These are phyloP conservation scores for Kitagawia praeruptora DNA, from an alignment of 129 eudicot genomes.

Conservation along the genomic window DNA sequence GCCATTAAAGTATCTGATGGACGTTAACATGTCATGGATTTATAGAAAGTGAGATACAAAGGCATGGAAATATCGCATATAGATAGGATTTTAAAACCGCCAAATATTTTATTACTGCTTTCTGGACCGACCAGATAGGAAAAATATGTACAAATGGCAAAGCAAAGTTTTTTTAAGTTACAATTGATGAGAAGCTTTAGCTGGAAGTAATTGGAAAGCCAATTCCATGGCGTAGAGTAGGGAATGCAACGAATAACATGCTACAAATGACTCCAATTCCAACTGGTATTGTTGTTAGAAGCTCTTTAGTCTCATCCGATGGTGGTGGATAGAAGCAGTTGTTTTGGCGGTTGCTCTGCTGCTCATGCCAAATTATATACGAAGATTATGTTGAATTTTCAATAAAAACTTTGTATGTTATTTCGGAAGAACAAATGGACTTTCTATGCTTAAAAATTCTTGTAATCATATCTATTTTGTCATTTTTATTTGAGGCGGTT, in stretches of 20 bases:
- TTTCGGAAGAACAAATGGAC: no score
- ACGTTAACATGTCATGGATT: neutral
- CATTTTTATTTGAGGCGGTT: no score
- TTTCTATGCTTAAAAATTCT: no score
- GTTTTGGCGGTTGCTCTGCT: no score
- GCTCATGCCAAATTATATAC: no score
- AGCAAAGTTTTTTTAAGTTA: neutral
- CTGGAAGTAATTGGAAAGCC: conserved; percentile 66
- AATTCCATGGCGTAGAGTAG: conserved; percentile 78
- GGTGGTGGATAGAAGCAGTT: conserved; percentile 75
- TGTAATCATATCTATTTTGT: no score
- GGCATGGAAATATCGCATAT: neutral
- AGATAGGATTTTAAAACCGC: neutral
- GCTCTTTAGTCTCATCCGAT: conserved; percentile 49
- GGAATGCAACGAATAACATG: conserved; percentile 72
- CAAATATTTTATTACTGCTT: neutral
- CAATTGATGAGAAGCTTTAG: conserved; percentile 5
- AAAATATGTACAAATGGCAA: neutral
- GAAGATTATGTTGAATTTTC: no score
- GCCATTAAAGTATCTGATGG: neutral
- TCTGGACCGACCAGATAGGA: neutral
- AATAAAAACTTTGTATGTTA: no score
- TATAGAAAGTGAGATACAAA: neutral
- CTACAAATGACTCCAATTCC: conserved; percentile 71
- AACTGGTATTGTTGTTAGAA: conserved; percentile 51